Evolutionary conservation across 1,284 basidiomycete genomes (phyloP).

Genomic region (Somion occarium): DNA sequence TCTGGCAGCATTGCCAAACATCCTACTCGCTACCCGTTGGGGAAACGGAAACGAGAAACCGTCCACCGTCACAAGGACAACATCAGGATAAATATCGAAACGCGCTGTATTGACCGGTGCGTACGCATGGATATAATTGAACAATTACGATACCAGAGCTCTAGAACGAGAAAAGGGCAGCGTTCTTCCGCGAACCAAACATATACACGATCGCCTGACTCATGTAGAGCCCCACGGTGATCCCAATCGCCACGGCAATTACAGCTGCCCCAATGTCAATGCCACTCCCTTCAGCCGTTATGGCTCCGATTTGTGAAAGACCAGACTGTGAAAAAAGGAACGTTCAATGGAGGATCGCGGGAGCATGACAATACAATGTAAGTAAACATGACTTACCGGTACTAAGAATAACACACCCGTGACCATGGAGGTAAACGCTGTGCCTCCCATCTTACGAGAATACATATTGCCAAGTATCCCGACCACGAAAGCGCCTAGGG

Average conservation of each 20-base stretch:
- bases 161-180: slow-evolving; percentile 79
- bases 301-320: slow-evolving; percentile 81
- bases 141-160: background rate
- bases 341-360: slow-evolving; percentile 1
- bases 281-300: slow-evolving; percentile 62
- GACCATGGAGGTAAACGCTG: slow-evolving; percentile 87
- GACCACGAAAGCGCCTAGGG: slow-evolving; percentile 85
- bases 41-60: too few species aligned
- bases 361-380: background rate
- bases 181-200: slow-evolving; percentile 78
- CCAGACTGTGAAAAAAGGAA: slow-evolving; percentile 54
- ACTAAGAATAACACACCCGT: slow-evolving; percentile 84
- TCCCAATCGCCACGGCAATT: slow-evolving; percentile 87
- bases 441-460: slow-evolving; percentile 82
- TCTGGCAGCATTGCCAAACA: too few species aligned
- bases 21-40: too few species aligned
- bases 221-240: slow-evolving; percentile 88
- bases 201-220: slow-evolving; percentile 84
- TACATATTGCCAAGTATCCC: slow-evolving; percentile 81
- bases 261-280: slow-evolving; percentile 78
- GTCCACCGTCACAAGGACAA: too few species aligned
- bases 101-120: too few species aligned
- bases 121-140: background rate
- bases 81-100: too few species aligned
- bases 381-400: slow-evolving; percentile 49